Conservation (phyloP, 495 filamentous ascomycete genomes). For the Xylaria sp. region DNA sequence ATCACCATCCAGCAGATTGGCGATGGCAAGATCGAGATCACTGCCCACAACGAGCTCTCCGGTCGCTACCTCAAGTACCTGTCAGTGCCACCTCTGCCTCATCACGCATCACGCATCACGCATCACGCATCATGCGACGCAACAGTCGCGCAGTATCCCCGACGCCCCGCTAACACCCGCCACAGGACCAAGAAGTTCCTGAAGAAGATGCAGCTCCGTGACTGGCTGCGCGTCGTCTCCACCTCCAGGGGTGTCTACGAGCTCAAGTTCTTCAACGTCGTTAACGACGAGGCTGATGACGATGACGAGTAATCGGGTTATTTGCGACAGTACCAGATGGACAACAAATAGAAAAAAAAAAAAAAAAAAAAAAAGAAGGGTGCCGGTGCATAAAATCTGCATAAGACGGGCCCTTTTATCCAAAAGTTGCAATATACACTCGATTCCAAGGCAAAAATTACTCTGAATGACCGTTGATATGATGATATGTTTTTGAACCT, state of each 20-base stretch:
- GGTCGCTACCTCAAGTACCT: slow-evolving; percentile 99
- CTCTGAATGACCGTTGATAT: neutral
- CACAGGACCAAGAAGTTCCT: slow-evolving; percentile 99
- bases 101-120: too few species aligned
- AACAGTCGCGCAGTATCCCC: neutral
- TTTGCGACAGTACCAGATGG: slow-evolving; percentile 10
- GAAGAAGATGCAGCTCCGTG: slow-evolving; percentile 99
- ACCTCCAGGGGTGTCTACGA: slow-evolving; percentile 97
- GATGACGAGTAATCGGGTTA: slow-evolving; percentile 83
- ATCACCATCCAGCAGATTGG: slow-evolving; percentile 87
- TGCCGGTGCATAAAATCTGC: slow-evolving; percentile 30
- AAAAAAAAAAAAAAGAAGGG: neutral
- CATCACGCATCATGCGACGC: slow-evolving; percentile 10
- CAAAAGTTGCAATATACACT: slow-evolving; percentile 34
- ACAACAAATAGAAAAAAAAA: slow-evolving; percentile 1
- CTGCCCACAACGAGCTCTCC: slow-evolving; percentile 96
- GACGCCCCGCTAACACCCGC: neutral
- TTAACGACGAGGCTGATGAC: slow-evolving; percentile 94
- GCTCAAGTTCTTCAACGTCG: slow-evolving; percentile 99
- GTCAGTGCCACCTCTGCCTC: slow-evolving; percentile 61
- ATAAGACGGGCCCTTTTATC: slow-evolving; percentile 31
- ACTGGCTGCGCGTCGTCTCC: slow-evolving; percentile 98
- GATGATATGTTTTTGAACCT: neutral
- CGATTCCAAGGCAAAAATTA: slow-evolving; percentile 25
- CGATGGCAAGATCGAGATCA: slow-evolving; percentile 97